phyloP scores from a whole-genome alignment of 73 alveolate genomes.

The Uronychia setigera region DNA sequence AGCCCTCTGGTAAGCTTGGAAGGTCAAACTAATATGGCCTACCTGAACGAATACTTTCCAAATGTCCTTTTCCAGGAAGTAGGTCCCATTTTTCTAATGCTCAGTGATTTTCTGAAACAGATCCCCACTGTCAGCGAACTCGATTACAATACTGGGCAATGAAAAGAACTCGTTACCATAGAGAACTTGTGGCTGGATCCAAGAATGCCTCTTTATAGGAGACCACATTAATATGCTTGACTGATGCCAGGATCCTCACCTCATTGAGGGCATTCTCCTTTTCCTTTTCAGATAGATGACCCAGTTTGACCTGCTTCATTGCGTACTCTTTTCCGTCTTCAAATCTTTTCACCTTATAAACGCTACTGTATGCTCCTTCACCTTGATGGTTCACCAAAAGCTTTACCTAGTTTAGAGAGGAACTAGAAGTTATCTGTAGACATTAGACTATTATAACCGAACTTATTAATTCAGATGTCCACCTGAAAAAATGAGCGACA shows the following conservation, averaged over 20 bases:
- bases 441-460: background rate
- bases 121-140: slow-evolving; percentile 78
- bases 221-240: slow-evolving; percentile 67
- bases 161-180: slow-evolving; percentile 33
- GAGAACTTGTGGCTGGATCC: slow-evolving; percentile 36
- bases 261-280: slow-evolving; percentile 78
- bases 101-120: slow-evolving; percentile 34
- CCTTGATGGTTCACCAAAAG: background rate
- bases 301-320: slow-evolving; percentile 59
- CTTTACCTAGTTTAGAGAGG: background rate
- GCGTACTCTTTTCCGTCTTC: slow-evolving; percentile 71
- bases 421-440: background rate
- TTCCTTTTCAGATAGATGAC: slow-evolving; percentile 61
- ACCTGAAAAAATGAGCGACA: too few species aligned
- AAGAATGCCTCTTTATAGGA: slow-evolving; percentile 74
- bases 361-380: slow-evolving; percentile 17
- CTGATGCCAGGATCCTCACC: slow-evolving; percentile 72
- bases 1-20: slow-evolving; percentile 71
- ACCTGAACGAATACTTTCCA: slow-evolving; percentile 63
- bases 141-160: slow-evolving; percentile 73
- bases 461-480: background rate
- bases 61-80: slow-evolving; percentile 23
- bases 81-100: slow-evolving; percentile 7
- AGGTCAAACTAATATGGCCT: slow-evolving; percentile 60
- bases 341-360: slow-evolving; percentile 63